phyloP scores from a whole-genome alignment of 1,284 basidiomycete species.

The Meripilus lineatus region DNA sequence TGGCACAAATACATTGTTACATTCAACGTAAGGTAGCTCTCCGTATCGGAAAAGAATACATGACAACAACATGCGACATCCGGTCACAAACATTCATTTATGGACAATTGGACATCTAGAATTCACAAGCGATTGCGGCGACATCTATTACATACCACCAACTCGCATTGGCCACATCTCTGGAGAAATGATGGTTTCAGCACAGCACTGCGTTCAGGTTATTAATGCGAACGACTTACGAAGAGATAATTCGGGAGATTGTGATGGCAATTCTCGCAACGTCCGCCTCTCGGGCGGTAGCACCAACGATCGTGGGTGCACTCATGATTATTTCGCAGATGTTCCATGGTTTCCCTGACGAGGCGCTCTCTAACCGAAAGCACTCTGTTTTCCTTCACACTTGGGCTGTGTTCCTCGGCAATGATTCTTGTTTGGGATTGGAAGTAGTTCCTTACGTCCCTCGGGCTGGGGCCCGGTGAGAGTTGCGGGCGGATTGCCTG shows the following conservation, averaged over 20 bases:
- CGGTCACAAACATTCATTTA: too few relatives aligned
- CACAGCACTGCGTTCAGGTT: conserved; percentile 1
- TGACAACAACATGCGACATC: too few relatives aligned
- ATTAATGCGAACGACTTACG: conserved; percentile 23
- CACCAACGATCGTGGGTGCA: conserved; percentile 28
- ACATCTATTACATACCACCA: conserved; percentile 14
- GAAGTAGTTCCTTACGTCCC: too few relatives aligned
- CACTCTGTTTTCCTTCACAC: not conserved
- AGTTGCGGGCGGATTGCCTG: too few relatives aligned
- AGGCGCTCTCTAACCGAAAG: conserved; percentile 14
- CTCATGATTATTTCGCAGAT: conserved; percentile 32
- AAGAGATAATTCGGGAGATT: conserved; percentile 27
- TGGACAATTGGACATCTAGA: too few relatives aligned
- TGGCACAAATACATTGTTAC: too few relatives aligned
- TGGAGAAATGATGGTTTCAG: conserved; percentile 11
- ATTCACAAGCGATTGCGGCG: conserved; percentile 13
- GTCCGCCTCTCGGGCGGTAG: conserved; percentile 23
- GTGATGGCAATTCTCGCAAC: conserved; percentile 31
- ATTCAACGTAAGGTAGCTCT: too few relatives aligned
- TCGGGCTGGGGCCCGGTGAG: too few relatives aligned
- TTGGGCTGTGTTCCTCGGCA: not conserved
- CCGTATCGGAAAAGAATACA: too few relatives aligned
- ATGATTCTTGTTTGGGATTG: too few relatives aligned
- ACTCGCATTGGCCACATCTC: conserved; percentile 31
- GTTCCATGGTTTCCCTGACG: conserved; percentile 28